Percentiles rank a stretch among this genome's conserved stretches.
Conservation (phyloP, 2,329 filamentous ascomycete species). For the Sclerotinia spermophila region DNA sequence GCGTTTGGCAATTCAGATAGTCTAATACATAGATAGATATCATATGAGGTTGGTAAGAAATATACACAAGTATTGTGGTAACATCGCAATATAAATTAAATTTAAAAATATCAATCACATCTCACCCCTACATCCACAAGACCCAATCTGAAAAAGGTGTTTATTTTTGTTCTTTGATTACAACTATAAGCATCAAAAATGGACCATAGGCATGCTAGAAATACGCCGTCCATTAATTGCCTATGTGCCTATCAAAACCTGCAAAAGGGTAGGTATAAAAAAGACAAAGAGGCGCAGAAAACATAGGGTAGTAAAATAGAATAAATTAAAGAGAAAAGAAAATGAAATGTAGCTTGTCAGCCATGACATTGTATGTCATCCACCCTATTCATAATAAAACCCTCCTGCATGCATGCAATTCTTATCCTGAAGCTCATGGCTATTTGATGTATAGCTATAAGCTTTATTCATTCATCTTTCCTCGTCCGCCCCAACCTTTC, state of each 20-base stretch:
- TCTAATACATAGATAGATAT: neutral
- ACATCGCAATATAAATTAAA: neutral
- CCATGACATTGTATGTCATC: conserved; percentile 9
- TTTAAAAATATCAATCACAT: neutral
- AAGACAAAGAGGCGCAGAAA: conserved; percentile 12
- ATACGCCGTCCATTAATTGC: neutral
- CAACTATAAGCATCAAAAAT: neutral
- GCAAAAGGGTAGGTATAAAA: conserved; percentile 5
- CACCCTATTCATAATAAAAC: neutral
- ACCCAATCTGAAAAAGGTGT: neutral
- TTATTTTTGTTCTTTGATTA: conserved; percentile 1
- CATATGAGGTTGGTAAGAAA: neutral
- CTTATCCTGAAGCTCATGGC: conserved; percentile 16
- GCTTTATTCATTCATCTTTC: conserved; percentile 1
- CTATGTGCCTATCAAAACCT: neutral
- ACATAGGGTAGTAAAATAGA: neutral
- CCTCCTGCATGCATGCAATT: conserved; percentile 11
- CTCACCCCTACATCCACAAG: neutral
- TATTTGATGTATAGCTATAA: conserved; percentile 14
- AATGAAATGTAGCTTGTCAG: conserved; percentile 4
- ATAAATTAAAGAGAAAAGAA: conserved; percentile 2
- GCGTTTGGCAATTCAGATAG: conserved; percentile 6
- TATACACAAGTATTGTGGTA: neutral
- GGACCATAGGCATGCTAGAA: neutral
- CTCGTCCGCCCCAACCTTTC: neutral